phyloP scores from a whole-genome alignment of 345 rosid species.

The Hevea brasiliensis region DNA sequence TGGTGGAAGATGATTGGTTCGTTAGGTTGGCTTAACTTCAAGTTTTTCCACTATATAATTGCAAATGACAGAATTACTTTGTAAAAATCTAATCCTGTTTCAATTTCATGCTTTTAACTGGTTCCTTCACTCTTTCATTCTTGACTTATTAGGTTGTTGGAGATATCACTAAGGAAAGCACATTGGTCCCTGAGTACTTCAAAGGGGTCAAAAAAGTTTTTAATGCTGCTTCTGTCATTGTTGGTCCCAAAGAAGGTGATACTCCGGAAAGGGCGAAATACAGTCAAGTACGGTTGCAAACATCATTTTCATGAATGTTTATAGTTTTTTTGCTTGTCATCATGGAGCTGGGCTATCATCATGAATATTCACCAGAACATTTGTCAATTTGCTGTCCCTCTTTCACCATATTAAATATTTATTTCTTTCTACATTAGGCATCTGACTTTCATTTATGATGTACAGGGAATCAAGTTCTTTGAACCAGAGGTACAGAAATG shows the following conservation, averaged over 20 bases:
- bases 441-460: conserved; percentile 28
- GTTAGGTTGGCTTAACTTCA: neutral
- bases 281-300: conserved; percentile 56
- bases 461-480: conserved; percentile 94
- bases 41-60: neutral
- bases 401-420: neutral
- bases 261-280: conserved; percentile 92
- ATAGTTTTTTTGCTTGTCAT: neutral
- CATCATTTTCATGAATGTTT: neutral
- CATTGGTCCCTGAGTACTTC: conserved; percentile 62
- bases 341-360: neutral
- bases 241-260: conserved; percentile 98
- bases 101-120: conserved; percentile 1
- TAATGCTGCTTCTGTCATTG: conserved; percentile 82
- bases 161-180: conserved; percentile 71
- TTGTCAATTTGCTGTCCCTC: no score
- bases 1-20: neutral
- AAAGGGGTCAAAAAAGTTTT: conserved; percentile 87
- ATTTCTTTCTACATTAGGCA: neutral
- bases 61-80: neutral
- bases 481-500: conserved; percentile 83
- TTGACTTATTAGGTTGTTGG: conserved; percentile 58
- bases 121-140: neutral
- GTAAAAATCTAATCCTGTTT: conserved; percentile 1
- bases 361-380: neutral